These are phyloP conservation scores for Papiliotrema laurentii DNA, from an alignment of 1,284 basidiomycete genomes.

Conservation along the genomic window DNA sequence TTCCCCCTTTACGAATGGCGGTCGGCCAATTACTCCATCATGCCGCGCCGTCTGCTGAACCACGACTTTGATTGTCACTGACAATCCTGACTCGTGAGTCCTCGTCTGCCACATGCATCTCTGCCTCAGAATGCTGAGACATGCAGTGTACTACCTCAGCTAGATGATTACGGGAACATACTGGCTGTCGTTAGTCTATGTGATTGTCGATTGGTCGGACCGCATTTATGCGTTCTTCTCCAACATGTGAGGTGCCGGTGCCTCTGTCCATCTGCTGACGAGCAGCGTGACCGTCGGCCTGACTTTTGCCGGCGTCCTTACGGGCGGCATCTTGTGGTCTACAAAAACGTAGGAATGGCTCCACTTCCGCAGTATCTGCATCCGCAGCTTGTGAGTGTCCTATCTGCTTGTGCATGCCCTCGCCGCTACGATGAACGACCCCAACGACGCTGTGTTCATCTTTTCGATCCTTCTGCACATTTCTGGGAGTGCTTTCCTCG, in stretches of 20 bases:
- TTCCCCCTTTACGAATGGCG: too few species aligned
- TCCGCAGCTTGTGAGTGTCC: too few species aligned
- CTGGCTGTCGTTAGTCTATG: background rate
- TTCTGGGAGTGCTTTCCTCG: background rate
- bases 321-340: background rate
- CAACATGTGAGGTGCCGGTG: background rate
- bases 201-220: background rate
- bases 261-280: too few species aligned
- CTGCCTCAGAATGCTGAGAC: background rate
- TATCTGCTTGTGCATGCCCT: too few species aligned
- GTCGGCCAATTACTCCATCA: too few species aligned
- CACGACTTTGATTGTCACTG: background rate
- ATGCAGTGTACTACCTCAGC: background rate
- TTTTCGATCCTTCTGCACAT: background rate
- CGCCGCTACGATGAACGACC: too few species aligned
- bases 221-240: background rate
- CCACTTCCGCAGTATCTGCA: too few species aligned
- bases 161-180: background rate
- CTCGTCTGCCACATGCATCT: too few species aligned
- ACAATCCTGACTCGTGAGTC: background rate
- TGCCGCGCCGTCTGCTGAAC: too few species aligned
- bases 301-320: background rate
- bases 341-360: too few species aligned
- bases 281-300: background rate
- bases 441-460: background rate